Conservation (phyloP, 2,329 filamentous ascomycete species). For the Botrytis elliptica region DNA sequence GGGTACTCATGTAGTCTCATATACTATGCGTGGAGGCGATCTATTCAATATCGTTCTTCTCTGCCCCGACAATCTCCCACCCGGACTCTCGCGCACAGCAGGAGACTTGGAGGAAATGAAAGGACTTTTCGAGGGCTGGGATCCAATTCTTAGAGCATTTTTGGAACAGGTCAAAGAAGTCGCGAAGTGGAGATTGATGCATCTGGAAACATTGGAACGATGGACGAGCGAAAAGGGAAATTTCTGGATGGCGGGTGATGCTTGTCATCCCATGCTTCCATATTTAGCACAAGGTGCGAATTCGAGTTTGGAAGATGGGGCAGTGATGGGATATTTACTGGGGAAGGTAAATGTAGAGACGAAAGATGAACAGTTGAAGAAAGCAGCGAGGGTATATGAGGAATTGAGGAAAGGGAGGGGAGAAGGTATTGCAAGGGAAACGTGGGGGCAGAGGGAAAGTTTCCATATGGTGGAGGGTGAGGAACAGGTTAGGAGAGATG, state of each 20-base stretch:
- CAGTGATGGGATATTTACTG: constrained; percentile 60
- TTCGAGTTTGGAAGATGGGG: constrained; percentile 65
- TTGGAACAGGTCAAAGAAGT: constrained; percentile 54
- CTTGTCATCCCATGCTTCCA: constrained; percentile 64
- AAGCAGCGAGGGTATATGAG: constrained; percentile 48
- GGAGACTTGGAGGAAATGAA: constrained; percentile 62
- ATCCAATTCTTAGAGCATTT: constrained; percentile 53
- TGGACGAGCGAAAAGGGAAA: constrained; percentile 34
- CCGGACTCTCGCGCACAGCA: constrained; percentile 49
- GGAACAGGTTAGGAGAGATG: constrained; percentile 57
- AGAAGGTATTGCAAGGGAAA: constrained; percentile 58
- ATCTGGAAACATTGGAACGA: constrained; percentile 40
- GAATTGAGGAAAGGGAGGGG: constrained; percentile 49
- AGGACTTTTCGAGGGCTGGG: constrained; percentile 60
- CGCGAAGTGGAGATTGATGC: constrained; percentile 69
- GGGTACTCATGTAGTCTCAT: constrained; percentile 54
- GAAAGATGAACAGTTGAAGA: constrained; percentile 46
- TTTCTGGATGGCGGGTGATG: constrained; percentile 49
- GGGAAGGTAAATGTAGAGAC: constrained; percentile 45
- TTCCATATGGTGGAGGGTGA: constrained; percentile 56
- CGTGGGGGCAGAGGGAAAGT: constrained; percentile 55
- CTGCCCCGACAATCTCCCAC: constrained; percentile 61
- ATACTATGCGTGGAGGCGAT: constrained; percentile 56
- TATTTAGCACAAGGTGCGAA: constrained; percentile 67
- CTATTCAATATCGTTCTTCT: constrained; percentile 67